Evolutionary conservation across 202 grass and related monocot species (phyloP).

Genomic region (Musa balbisiana): DNA sequence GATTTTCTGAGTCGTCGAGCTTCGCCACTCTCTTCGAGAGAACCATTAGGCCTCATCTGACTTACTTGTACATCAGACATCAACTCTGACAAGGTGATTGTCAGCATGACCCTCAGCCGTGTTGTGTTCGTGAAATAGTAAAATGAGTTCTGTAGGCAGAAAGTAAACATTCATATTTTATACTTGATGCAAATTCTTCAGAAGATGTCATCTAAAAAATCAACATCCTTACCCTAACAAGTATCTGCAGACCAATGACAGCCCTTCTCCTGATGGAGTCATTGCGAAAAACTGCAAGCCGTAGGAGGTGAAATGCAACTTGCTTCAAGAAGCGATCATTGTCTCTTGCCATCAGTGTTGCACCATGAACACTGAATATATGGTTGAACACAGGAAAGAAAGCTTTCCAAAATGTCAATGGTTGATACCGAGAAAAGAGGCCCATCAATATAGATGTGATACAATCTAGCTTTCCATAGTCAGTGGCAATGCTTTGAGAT

Average conservation of each 20-base stretch:
- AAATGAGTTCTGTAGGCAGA: constrained; percentile 70
- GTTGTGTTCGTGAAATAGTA: constrained; percentile 89
- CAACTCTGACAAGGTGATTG: constrained; percentile 95
- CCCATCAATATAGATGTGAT: constrained; percentile 78
- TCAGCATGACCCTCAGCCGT: constrained; percentile 93
- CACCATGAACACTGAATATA: constrained; percentile 84
- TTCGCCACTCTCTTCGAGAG: constrained; percentile 95
- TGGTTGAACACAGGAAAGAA: constrained; percentile 78
- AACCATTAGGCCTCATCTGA: constrained; percentile 93
- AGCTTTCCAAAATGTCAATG: constrained; percentile 82
- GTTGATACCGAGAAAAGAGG: constrained; percentile 78
- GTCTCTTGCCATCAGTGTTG: constrained; percentile 87
- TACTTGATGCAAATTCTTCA: constrained; percentile 9
- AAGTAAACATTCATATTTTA: constrained; percentile 29
- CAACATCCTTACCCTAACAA: constrained; percentile 70
- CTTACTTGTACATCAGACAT: constrained; percentile 96
- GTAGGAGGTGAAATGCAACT: constrained; percentile 92
- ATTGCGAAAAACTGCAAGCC: constrained; percentile 90
- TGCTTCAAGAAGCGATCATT: constrained; percentile 99
- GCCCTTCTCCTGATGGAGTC: constrained; percentile 80
- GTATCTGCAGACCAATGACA: constrained; percentile 81
- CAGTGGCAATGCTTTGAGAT: constrained; percentile 72
- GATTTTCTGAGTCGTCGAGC: constrained; percentile 80
- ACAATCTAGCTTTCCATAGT: constrained; percentile 89
- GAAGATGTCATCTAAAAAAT: constrained; percentile 1